These are phyloP conservation scores for Adansonia madagascariensis DNA, from an alignment of 441 rosid species.

Conservation along the genomic window DNA sequence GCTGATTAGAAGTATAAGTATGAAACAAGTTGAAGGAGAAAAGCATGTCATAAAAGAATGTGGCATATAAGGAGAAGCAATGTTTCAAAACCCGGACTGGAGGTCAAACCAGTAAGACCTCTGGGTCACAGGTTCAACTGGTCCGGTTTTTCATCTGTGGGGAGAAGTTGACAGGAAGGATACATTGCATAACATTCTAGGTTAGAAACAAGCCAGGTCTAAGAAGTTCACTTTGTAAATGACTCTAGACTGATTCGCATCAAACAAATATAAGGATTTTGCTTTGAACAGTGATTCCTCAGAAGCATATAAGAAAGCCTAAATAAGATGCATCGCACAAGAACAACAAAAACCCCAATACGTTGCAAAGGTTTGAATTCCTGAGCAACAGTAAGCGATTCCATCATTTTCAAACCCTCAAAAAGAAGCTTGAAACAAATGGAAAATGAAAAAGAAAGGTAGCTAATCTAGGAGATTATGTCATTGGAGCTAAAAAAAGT, in stretches of 20 bases:
- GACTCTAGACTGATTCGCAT: not conserved
- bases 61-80: not conserved
- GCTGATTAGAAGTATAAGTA: conserved; percentile 13
- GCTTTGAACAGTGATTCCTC: not conserved
- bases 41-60: conserved; percentile 3
- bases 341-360: not conserved
- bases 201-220: not conserved
- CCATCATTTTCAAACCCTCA: not conserved
- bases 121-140: too few relatives aligned
- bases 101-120: too few relatives aligned
- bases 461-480: not conserved
- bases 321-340: not conserved
- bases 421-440: not conserved
- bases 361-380: not conserved
- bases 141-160: too few relatives aligned
- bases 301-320: not conserved
- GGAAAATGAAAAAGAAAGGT: not conserved
- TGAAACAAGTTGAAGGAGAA: conserved; percentile 14
- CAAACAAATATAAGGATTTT: not conserved
- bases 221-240: conserved; percentile 8
- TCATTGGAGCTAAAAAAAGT: not conserved
- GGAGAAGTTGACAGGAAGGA: conserved; percentile 13
- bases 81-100: too few relatives aligned
- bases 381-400: not conserved
- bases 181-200: not conserved